phyloP scores from a whole-genome alignment of 306 rosid genomes.

The Dalbergia cultrata region DNA sequence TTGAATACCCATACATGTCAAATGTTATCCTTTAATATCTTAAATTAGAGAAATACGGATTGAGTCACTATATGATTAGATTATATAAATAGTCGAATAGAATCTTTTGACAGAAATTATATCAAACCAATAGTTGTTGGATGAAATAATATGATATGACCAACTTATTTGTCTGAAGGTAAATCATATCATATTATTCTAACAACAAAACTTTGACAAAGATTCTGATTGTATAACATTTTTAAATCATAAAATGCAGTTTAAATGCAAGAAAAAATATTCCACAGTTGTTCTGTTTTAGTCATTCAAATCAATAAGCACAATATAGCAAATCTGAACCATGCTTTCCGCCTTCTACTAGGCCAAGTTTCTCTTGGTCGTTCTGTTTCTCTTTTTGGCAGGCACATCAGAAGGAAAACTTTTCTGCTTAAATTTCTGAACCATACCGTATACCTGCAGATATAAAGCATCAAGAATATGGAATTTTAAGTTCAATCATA shows the following conservation, averaged over 20 bases:
- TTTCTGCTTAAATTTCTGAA: slow-evolving; percentile 75
- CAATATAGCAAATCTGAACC: slow-evolving; percentile 19
- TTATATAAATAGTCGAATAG: too few species aligned
- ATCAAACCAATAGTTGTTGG: too few species aligned
- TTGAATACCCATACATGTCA: too few species aligned
- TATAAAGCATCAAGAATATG: slow-evolving; percentile 32
- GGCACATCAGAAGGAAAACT: slow-evolving; percentile 44
- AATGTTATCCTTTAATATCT: too few species aligned
- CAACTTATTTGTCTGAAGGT: too few species aligned
- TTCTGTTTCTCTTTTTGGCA: slow-evolving; percentile 60
- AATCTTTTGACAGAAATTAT: too few species aligned
- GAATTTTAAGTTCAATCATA: slow-evolving; percentile 24
- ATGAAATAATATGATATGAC: too few species aligned
- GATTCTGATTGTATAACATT: too few species aligned
- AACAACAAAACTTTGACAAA: too few species aligned
- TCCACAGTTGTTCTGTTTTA: background rate
- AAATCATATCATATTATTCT: too few species aligned
- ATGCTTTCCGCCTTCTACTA: background rate
- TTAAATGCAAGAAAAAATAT: slow-evolving; percentile 10
- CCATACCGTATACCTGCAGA: slow-evolving; percentile 79
- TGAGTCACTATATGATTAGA: too few species aligned
- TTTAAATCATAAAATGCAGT: background rate
- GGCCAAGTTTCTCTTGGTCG: slow-evolving; percentile 40
- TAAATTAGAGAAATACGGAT: too few species aligned
- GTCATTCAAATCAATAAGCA: slow-evolving; percentile 16